Evolutionary conservation across 345 rosid genomes (phyloP), one percentile per base, ranked within the genome.

Genomic region (Geranium rotundifolium): DNA sequence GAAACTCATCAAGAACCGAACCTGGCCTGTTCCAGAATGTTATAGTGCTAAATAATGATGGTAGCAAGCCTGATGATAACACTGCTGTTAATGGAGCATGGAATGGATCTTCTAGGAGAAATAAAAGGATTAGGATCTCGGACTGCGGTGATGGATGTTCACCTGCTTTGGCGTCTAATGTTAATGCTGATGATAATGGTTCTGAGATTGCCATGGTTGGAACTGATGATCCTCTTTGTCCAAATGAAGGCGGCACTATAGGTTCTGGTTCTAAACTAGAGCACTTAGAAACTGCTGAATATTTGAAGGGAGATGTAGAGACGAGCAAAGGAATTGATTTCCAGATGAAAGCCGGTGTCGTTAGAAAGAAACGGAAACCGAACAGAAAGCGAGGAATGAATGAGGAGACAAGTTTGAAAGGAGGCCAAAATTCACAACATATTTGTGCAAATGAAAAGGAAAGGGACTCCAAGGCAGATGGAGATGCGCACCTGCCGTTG

Each of bases 401-500:
- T 67, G 95, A 82, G 57, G 75, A 76, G 60, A 81, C 65, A 63
- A 73, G 55, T 68, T 34, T 73, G 69, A 79, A 75, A 63, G 67
- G 68, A 15, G 75, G 70, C 71, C 79, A 75, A 69, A 74, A 65
- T 69, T 81, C 79, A 37, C 84, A 73, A 59, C 73, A 39, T 80
- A 65, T 74, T 56, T 52, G 73, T 74, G 70, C 68, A 64, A 71
- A 59, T 66, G 57, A 57, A 46, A 72, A 61, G 63, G 84, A 76
- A 55, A 74, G 64, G 58, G 67, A 71, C 60, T 70, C 73, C 19
- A 82, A 76, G 72, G 95, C 81, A 66, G 89, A 80, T 72, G 98
- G 96, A 56, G 98, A 91, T 73, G 89, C 85, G 75, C 98, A 91
- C 71, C 77, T 91, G 78, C 96, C 98, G 8, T 71, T 91, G 61